Base-by-base conservation (phyloP, 148 eudicot genomes). In the Mesembryanthemum crystallinum region DNA sequence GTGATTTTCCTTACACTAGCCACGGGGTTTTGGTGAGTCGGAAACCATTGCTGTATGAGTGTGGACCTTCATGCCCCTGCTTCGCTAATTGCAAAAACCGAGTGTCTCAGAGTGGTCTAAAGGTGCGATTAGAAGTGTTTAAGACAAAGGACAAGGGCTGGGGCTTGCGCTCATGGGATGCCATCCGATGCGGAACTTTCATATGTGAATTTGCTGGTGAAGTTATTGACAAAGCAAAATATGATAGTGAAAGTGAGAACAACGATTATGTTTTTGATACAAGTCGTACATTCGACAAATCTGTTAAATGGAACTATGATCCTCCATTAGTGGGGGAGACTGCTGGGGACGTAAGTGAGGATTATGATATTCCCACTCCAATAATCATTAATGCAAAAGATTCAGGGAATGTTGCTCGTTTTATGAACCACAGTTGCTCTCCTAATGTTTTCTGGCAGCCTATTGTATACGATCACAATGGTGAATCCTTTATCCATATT, bases 381-480 rank as follows among this genome's bases (percentile, higher is more conserved):
- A 76, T 94, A 58, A 79, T 88, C 60, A 85, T 92, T 65, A 90
- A 82, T 80, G 90, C 97, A 18, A 94, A 92, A 73, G 86, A 88
- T 76, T 73, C 80, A 54, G 98, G 98, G 24, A 94, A 94, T 80
- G 86, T 90, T 0, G 89, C 96, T 77, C 91, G 98, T 21, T 94
- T 94, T 76, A 94, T 94, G 90, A 94, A 94, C 78, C 98, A 94
- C 47, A 92, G 98, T 64, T 94, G 97, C 69, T 89, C 85, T n/a
- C 98, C 98, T 8, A 92, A 81, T 74, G 90, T 94, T 62, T 86
- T 84, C 61, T 94, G 98, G 98, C 97, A 87, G 83, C 93, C 92
- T 27, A 74, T 90, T 86, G 73, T 88, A 52, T 83, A 93, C 66
- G 97, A 89, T 70, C 84, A 67, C 72, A 84, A 83, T 45, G 86